Conservation (phyloP, 1,284 basidiomycete genomes). For the Athelia psychrophila region DNA sequence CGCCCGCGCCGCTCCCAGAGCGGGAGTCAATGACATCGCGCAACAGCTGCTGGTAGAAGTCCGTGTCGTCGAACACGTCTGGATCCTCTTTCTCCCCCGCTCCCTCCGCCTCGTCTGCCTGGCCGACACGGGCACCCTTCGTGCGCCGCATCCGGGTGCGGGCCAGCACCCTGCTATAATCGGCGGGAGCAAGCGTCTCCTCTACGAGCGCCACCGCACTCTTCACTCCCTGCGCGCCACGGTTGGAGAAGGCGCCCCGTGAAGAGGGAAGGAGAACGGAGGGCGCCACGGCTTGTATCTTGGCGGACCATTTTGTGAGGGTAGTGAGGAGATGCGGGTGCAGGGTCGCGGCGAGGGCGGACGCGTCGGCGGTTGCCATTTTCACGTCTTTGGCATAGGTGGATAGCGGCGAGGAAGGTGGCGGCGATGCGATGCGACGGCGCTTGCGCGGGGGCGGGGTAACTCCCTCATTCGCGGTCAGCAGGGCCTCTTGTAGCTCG, state of each 20-base stretch:
- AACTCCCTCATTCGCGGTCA: slow-evolving; percentile 41
- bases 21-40: slow-evolving; percentile 83
- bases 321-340: slow-evolving; percentile 74
- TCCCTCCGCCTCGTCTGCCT: slow-evolving; percentile 22
- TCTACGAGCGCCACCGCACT: slow-evolving; percentile 71
- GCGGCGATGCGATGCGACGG: slow-evolving; percentile 35
- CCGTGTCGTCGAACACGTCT: slow-evolving; percentile 79
- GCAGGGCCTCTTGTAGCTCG: slow-evolving; percentile 59
- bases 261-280: slow-evolving; percentile 70
- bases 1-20: slow-evolving; percentile 36
- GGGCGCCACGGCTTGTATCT: slow-evolving; percentile 87
- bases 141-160: slow-evolving; percentile 55
- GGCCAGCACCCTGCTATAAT: slow-evolving; percentile 52
- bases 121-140: slow-evolving; percentile 41
- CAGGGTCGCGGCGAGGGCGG: slow-evolving; percentile 41
- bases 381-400: slow-evolving; percentile 2
- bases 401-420: too few species aligned
- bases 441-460: slow-evolving; percentile 58
- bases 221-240: slow-evolving; percentile 46
- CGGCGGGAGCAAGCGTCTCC: slow-evolving; percentile 55
- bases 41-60: slow-evolving; percentile 88
- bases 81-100: slow-evolving; percentile 31
- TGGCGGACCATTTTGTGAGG: slow-evolving; percentile 88
- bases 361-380: slow-evolving; percentile 42
- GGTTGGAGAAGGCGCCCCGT: slow-evolving; percentile 58